Evolutionary conservation across 768 basidiomycete species (phyloP).

Genomic region (Pholiota microspora): DNA sequence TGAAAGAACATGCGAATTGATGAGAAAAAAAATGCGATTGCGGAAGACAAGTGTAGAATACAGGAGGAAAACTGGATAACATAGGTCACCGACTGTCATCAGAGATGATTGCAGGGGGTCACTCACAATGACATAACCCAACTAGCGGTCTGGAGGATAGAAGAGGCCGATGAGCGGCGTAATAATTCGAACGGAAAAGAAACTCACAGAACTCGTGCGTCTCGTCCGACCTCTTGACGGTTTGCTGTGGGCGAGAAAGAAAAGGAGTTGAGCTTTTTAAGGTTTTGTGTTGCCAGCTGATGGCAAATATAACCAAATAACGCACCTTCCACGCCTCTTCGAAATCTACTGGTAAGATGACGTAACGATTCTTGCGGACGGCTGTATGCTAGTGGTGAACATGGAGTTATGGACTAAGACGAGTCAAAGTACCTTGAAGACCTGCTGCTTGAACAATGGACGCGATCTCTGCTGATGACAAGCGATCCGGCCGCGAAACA

Average conservation of each 20-base stretch:
- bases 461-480: conserved; percentile 94
- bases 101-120: background rate
- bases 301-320: conserved; percentile 56
- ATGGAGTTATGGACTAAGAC: background rate
- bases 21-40: conserved; percentile 14
- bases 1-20: conserved; percentile 16
- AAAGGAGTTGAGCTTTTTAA: conserved; percentile 33
- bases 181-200: conserved; percentile 2
- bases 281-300: conserved; percentile 20
- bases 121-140: conserved; percentile 24
- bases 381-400: conserved; percentile 42
- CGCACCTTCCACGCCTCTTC: conserved; percentile 99
- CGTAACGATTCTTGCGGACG: conserved; percentile 97
- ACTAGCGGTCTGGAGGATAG: conserved; percentile 36
- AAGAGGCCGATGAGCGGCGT: conserved; percentile 10
- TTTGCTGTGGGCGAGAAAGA: conserved; percentile 65
- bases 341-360: conserved; percentile 95
- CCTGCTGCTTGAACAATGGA: conserved; percentile 97
- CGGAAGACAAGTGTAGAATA: conserved; percentile 11
- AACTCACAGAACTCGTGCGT: conserved; percentile 94
- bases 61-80: conserved; percentile 17
- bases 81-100: background rate
- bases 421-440: conserved; percentile 70
- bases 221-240: conserved; percentile 94
- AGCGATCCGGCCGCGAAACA: conserved; percentile 92